Conservation (phyloP, 805 yeast genomes). For the Tetrapisispora pingtungensis region DNA sequence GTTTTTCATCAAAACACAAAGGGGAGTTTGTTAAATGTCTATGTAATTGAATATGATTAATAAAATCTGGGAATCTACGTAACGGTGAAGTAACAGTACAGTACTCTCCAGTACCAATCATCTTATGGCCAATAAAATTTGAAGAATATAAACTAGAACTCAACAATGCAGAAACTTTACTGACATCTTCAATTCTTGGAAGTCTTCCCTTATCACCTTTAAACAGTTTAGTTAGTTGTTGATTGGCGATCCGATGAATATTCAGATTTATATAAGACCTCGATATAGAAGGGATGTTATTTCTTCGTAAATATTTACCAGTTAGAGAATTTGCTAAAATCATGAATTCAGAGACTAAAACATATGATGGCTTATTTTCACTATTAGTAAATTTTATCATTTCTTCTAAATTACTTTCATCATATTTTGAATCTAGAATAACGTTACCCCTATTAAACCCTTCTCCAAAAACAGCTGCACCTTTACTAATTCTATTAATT, state of each 20-base stretch:
- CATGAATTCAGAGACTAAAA: constrained; percentile 78
- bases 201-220: constrained; percentile 11
- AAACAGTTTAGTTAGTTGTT: constrained; percentile 19
- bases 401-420: not conserved
- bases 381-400: constrained; percentile 19
- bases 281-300: constrained; percentile 41
- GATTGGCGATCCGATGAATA: constrained; percentile 19
- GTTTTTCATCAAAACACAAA: constrained; percentile 25
- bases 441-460: constrained; percentile 25
- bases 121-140: constrained; percentile 41
- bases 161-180: constrained; percentile 36
- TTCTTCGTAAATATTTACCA: constrained; percentile 36
- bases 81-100: constrained; percentile 83
- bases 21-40: constrained; percentile 28
- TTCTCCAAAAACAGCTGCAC: constrained; percentile 35
- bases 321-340: constrained; percentile 60
- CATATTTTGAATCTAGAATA: constrained; percentile 8
- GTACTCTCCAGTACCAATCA: constrained; percentile 54
- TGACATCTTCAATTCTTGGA: constrained; percentile 33
- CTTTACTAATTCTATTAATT: constrained; percentile 21
- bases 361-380: constrained; percentile 39
- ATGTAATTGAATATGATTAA: constrained; percentile 72
- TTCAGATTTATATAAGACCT: constrained; percentile 30
- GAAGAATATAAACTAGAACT: constrained; percentile 44
- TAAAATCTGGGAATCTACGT: constrained; percentile 68